Evolutionary conservation across 495 filamentous ascomycete genomes (phyloP).

Genomic region (Aspergillus diversus): DNA sequence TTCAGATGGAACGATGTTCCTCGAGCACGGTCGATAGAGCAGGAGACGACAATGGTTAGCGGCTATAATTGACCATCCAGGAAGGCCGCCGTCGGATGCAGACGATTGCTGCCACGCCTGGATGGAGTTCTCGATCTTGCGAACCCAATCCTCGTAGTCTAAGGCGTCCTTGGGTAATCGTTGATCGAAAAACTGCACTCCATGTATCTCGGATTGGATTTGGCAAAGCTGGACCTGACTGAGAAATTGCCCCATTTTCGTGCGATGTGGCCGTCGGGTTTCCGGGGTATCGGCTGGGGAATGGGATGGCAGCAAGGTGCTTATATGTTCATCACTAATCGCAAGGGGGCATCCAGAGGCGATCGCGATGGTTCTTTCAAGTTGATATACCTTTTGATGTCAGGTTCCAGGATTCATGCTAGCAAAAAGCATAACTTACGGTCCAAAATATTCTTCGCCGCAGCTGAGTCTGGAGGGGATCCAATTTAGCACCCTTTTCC

Average conservation of each 20-base stretch:
- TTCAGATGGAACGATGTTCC: background rate
- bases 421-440: background rate
- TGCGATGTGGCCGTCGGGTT: background rate
- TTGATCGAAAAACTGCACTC: conserved; percentile 1
- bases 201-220: background rate
- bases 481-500: background rate
- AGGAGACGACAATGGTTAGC: conserved; percentile 1
- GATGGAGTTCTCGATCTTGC: background rate
- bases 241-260: background rate
- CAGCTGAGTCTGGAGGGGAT: background rate
- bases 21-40: background rate
- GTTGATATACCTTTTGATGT: background rate
- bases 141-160: background rate
- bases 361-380: background rate
- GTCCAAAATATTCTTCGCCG: conserved; percentile 2
- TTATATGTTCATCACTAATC: background rate
- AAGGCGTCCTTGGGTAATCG: background rate
- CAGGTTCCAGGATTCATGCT: background rate
- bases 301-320: background rate
- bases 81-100: background rate
- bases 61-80: background rate
- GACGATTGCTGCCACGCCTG: background rate
- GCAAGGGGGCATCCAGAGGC: background rate
- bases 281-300: background rate
- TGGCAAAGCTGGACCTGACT: background rate